Conservation (phyloP, 805 yeast species). For the Nakazawaea ambrosiae region DNA sequence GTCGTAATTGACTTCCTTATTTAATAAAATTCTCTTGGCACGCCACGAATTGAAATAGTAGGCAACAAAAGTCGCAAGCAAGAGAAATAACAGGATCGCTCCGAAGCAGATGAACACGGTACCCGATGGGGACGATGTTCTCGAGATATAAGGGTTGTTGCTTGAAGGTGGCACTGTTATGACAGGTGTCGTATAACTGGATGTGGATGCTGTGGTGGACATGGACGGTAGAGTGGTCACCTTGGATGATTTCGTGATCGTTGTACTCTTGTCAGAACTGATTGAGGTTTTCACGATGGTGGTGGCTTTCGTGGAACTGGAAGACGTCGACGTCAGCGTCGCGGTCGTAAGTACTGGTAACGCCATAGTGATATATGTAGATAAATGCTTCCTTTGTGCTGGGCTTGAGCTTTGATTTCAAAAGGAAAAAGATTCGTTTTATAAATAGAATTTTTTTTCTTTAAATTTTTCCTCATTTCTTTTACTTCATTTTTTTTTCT, state of each 20-base stretch:
- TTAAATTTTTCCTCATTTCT: no score
- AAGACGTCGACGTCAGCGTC: no score
- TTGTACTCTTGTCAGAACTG: background rate
- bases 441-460: no score
- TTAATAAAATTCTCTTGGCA: slow-evolving; percentile 42
- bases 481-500: no score
- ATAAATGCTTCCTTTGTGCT: background rate
- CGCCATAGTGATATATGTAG: background rate
- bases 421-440: no score
- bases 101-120: slow-evolving; percentile 84
- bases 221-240: background rate
- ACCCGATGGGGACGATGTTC: slow-evolving; percentile 53
- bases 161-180: slow-evolving; percentile 50
- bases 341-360: background rate
- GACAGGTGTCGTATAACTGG: slow-evolving; percentile 34
- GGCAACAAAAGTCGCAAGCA: slow-evolving; percentile 29
- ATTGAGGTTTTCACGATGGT: background rate
- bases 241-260: background rate
- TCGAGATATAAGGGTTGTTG: slow-evolving; percentile 59
- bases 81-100: slow-evolving; percentile 52
- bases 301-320: no score
- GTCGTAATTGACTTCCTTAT: slow-evolving; percentile 20
- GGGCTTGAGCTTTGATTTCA: no score
- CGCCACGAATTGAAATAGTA: slow-evolving; percentile 13
- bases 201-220: slow-evolving; percentile 10